Conservation (phyloP, 2,329 filamentous ascomycete species). For the Magnaporthiopsis poae region DNA sequence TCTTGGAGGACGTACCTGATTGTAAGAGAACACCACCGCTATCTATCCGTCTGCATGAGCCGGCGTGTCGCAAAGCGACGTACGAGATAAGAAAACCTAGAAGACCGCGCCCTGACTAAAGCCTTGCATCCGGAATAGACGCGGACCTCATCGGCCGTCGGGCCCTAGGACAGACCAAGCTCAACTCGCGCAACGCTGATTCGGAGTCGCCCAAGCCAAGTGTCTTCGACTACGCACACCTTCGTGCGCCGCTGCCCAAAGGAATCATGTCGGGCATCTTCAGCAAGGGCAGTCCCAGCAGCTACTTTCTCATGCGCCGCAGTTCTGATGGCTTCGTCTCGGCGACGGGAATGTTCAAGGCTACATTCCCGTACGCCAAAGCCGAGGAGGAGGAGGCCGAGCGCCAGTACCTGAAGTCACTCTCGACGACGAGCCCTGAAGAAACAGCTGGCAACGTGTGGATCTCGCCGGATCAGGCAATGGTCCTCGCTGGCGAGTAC, state of each 20-base stretch:
- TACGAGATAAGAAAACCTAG: too few species aligned
- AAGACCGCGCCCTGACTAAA: background rate
- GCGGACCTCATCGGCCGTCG: slow-evolving; percentile 69
- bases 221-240: slow-evolving; percentile 89
- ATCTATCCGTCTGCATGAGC: background rate
- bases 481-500: slow-evolving; percentile 79
- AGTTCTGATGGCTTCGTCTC: slow-evolving; percentile 77
- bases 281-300: slow-evolving; percentile 66
- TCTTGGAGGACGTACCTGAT: slow-evolving; percentile 41
- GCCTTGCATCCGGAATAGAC: slow-evolving; percentile 36
- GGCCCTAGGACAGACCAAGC: slow-evolving; percentile 83
- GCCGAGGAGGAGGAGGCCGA: slow-evolving; percentile 63
- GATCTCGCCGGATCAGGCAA: slow-evolving; percentile 75
- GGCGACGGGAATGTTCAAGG: slow-evolving; percentile 87
- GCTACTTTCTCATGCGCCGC: slow-evolving; percentile 92
- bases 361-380: slow-evolving; percentile 71
- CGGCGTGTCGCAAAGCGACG: too few species aligned
- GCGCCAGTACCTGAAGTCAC: slow-evolving; percentile 74
- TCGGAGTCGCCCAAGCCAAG: slow-evolving; percentile 65
- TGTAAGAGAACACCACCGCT: slow-evolving; percentile 27
- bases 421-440: slow-evolving; percentile 71
- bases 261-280: slow-evolving; percentile 90
- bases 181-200: slow-evolving; percentile 70
- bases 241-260: slow-evolving; percentile 84
- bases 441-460: slow-evolving; percentile 95